Evolutionary conservation across 768 basidiomycete species (phyloP).

Genomic region (Podaxis pistillaris): DNA sequence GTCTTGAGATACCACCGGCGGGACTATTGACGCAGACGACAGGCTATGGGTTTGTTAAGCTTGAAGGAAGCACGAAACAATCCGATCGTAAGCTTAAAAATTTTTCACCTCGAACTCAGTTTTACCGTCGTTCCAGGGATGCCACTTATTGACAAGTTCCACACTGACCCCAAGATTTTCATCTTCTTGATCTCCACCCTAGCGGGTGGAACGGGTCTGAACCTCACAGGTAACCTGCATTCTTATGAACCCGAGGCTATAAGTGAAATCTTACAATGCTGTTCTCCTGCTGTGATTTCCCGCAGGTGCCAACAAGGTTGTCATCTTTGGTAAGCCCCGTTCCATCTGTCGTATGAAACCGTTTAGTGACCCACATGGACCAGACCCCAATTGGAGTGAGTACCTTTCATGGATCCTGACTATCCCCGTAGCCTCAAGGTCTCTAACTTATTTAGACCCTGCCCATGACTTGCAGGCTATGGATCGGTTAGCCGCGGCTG

Average conservation of each 20-base stretch:
- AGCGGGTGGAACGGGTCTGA: slow-evolving; percentile 90
- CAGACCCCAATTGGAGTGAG: slow-evolving; percentile 96
- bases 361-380: slow-evolving; percentile 12
- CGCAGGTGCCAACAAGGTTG: slow-evolving; percentile 86
- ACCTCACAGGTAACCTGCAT: slow-evolving; percentile 54
- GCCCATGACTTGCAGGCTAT: slow-evolving; percentile 93
- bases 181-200: slow-evolving; percentile 88
- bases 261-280: slow-evolving; percentile 1
- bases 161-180: slow-evolving; percentile 68
- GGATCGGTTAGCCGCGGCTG: slow-evolving; percentile 48
- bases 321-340: slow-evolving; percentile 69
- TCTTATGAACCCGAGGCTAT: slow-evolving; percentile 5
- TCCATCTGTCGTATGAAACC: background rate
- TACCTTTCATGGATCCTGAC: slow-evolving; percentile 11
- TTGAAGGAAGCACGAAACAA: slow-evolving; percentile 78
- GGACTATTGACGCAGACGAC: slow-evolving; percentile 1
- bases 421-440: background rate
- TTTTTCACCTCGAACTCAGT: background rate
- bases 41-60: slow-evolving; percentile 64
- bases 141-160: slow-evolving; percentile 83
- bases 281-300: background rate
- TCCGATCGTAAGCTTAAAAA: slow-evolving; percentile 53
- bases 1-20: slow-evolving; percentile 13
- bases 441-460: slow-evolving; percentile 56
- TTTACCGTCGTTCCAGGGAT: slow-evolving; percentile 52